Percentiles rank a stretch among this genome's conserved stretches.
Evolutionary conservation across 2,329 filamentous ascomycete species (phyloP).

Genomic region (Elsinoe necatrix): DNA sequence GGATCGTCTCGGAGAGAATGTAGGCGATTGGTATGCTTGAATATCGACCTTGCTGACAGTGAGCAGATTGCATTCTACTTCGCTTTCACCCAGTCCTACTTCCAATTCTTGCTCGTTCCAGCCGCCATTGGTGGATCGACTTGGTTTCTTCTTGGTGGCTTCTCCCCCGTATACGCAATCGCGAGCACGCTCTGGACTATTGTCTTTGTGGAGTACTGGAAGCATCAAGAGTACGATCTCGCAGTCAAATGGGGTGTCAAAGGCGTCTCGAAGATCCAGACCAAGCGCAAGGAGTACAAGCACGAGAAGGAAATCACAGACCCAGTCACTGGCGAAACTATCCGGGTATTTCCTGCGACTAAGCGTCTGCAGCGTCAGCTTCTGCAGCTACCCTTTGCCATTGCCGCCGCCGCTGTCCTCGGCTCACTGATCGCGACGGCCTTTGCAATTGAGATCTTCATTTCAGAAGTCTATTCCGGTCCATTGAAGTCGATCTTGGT

Average conservation of each 20-base stretch:
- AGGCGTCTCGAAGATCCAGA: conserved; percentile 73
- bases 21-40: conserved; percentile 16
- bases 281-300: conserved; percentile 65
- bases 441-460: conserved; percentile 91
- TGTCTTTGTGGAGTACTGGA: conserved; percentile 92
- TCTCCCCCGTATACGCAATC: conserved; percentile 71
- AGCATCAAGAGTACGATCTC: conserved; percentile 80
- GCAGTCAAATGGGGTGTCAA: conserved; percentile 82
- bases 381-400: conserved; percentile 75
- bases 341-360: conserved; percentile 65
- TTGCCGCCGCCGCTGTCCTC: conserved; percentile 61
- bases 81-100: conserved; percentile 86
- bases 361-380: conserved; percentile 71
- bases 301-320: conserved; percentile 72
- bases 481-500: conserved; percentile 78
- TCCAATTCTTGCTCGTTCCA: conserved; percentile 74
- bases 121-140: conserved; percentile 66
- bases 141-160: conserved; percentile 77
- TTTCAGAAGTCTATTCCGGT: conserved; percentile 86
- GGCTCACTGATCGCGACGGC: conserved; percentile 76
- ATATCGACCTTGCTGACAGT: conserved; percentile 19
- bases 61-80: conserved; percentile 81
- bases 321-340: conserved; percentile 69
- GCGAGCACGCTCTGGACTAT: conserved; percentile 79
- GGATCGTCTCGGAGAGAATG: conserved; percentile 43